These are phyloP conservation scores for Platanus orientalis DNA, from an alignment of 164 flowering plant species.

Conservation along the genomic window DNA sequence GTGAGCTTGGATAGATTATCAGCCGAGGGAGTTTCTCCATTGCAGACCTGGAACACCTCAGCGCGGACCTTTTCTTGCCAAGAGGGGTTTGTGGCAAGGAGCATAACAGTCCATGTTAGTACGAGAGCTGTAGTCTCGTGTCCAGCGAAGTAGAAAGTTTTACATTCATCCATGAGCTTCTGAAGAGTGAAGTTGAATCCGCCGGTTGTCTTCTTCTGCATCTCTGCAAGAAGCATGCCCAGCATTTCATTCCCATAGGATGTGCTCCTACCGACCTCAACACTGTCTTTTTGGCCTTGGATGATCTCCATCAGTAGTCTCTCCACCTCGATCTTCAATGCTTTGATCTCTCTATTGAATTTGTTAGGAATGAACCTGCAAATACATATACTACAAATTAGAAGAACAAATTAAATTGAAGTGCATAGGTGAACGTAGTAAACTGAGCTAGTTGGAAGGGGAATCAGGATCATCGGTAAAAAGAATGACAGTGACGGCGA, in stretches of 20 bases:
- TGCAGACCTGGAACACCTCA: slow-evolving; percentile 61
- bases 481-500: no score
- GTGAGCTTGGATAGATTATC: slow-evolving; percentile 79
- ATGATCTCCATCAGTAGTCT: slow-evolving; percentile 78
- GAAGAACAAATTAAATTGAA: neutral
- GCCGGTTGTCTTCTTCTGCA: slow-evolving; percentile 43
- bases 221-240: slow-evolving; percentile 72
- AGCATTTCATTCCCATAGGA: slow-evolving; percentile 78
- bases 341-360: no score
- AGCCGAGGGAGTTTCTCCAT: slow-evolving; percentile 44
- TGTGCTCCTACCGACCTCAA: slow-evolving; percentile 63
- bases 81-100: slow-evolving; percentile 64
- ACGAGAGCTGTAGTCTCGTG: no score
- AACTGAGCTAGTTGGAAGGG: no score
- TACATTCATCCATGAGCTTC: no score
- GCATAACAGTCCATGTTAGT: no score
- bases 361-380: slow-evolving; percentile 79
- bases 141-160: no score
- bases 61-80: slow-evolving; percentile 87
- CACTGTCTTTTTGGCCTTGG: slow-evolving; percentile 62
- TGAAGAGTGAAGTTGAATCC: slow-evolving; percentile 44
- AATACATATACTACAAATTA: neutral
- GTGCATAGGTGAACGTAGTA: no score
- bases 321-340: slow-evolving; percentile 84
- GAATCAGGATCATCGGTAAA: no score